phyloP scores from a whole-genome alignment of 2,329 filamentous ascomycete genomes.

The Colletotrichum paranaense region DNA sequence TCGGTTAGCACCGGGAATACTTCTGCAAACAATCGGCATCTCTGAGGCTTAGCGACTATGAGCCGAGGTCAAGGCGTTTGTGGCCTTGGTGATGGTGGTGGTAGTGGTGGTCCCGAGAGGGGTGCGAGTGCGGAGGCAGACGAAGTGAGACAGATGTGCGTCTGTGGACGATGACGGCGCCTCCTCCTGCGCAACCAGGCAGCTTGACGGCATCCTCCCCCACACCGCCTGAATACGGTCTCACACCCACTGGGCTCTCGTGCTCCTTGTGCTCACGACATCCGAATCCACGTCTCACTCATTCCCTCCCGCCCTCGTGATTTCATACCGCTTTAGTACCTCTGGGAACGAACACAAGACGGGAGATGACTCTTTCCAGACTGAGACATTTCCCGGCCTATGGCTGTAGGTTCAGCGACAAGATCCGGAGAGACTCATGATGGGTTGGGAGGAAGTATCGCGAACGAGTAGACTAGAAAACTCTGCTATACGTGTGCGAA shows the following conservation, averaged over 20 bases:
- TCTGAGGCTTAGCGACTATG: background rate
- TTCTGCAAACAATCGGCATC: background rate
- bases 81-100: background rate
- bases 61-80: background rate
- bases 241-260: background rate
- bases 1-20: conserved; percentile 6
- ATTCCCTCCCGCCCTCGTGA: background rate
- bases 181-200: background rate
- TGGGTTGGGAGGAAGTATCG: background rate
- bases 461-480: background rate
- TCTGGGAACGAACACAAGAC: background rate
- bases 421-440: background rate
- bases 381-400: background rate
- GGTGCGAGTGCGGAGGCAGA: background rate
- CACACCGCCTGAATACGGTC: conserved; percentile 2
- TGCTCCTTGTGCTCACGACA: background rate
- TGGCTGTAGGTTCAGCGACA: background rate
- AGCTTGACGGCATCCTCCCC: background rate
- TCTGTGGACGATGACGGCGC: conserved; percentile 10
- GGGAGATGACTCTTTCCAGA: background rate
- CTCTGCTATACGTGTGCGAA: too few relatives aligned
- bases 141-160: conserved; percentile 18
- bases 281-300: background rate
- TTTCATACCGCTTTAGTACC: background rate
- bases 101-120: background rate